Base-by-base conservation (phyloP, 805 yeast genomes). In the Candida andamanensis region DNA sequence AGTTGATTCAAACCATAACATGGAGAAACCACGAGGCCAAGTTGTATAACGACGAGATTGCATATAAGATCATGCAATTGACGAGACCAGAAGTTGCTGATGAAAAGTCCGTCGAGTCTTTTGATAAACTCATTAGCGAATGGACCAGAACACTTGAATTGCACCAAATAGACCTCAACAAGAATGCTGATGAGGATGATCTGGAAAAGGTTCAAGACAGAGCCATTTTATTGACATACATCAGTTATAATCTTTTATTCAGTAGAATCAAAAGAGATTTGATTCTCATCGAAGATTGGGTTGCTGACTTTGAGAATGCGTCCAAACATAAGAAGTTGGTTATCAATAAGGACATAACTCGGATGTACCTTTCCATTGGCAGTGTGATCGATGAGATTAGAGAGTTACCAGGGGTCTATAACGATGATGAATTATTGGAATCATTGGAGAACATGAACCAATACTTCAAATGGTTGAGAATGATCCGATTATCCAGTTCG, bases 321-420 rank as follows among this genome's bases (percentile, higher is more conserved):
- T 37, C 50, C 15, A 26, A 41, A 42, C 40, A 48, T 12, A 45
- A 47, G 9, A 41, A 53, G 9, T 38, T 63, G 31, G 56, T 50
- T 6, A 45, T 39, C 26, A 48, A 58, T 29, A 64, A 60, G 35
- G 79, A 77, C 41, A 50, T 60, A 5, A 49, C 69, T 24, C 67
- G 79, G 36, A 52, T 80, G 15, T 68, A 66, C 37, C 74, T 70
- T 15, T 61, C 69, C 6, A 67, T 85, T 23, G 53, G 69, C 9
- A 60, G 67, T 28, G 76, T 82, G 12, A 52, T 80, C 21, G 58
- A 57, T 3, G 80, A 80, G 42, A 58, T 86, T 28, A 66, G 72
- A 48, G 95, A 86, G 39, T 68, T 92, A 31, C 96, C 97, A 0
- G 97, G 97, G 67, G 95, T 90, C 13, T 78, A 82, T 49, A 84